Base-by-base conservation (phyloP, 345 rosid species). In the Syzygium aromaticum region DNA sequence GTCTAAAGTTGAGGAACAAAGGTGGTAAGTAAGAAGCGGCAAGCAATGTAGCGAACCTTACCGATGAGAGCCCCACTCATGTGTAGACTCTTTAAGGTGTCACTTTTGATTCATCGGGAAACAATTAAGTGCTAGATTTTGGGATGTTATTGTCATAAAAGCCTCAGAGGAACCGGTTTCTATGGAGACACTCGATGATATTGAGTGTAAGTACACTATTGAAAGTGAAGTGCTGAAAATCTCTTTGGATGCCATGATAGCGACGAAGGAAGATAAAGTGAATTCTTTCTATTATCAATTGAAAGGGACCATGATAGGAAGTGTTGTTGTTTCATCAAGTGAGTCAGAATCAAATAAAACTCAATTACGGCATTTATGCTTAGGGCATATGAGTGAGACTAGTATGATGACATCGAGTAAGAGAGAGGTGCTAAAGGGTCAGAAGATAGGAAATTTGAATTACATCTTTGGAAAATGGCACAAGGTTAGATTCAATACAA, bases 81-180 rank as follows among this genome's bases (percentile, higher is more conserved):
- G 64, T n/a, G 9, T 25, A 11, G 28, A 57, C 3, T 5, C 5
- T 57, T 57, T 59, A 11, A 13, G 11, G 30, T 25, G 15, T 59
- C 0, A 59, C 64, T 25, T 25, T 3, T 11, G 1, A 3, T 5
- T 11, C 0, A 0, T 59, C 7, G 2, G 0, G 2, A 27, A 11
- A 25, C 0, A 0, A 59, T 51, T 10, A 3, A 51, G 64, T 57
- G 27, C 7, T 59, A 59, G 64, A 59, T 5, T 59, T 0, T 0
- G 0, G 11, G 64, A 59, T 59, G 27, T 22, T 56, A 8, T 56
- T 3, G 27, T 59, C 0, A 25, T 56, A 56, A 25, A n/a, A 25
- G 27, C 64, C 7, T 59, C 7, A 59, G 5, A 59, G 3, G 15
- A 59, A 59, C 0, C 5, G 0, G 1, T 57, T 57, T 25, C 15